Evolutionary conservation across 2,329 filamentous ascomycete species (phyloP).

Genomic region (Davidsoniella neocaledoniae): DNA sequence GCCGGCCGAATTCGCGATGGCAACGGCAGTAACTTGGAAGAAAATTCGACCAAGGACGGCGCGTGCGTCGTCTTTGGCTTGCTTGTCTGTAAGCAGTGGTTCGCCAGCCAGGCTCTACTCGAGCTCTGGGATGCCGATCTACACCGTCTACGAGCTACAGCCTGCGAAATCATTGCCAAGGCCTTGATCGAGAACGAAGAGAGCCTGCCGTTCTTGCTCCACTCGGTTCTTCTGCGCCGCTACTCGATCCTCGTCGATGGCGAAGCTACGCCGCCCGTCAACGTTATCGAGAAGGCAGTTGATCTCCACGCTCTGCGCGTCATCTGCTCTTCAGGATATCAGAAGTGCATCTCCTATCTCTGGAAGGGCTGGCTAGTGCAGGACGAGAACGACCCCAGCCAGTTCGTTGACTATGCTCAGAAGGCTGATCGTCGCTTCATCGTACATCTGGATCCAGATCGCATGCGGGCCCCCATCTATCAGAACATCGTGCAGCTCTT

Average conservation of each 20-base stretch:
- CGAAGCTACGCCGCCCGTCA: slow-evolving; percentile 56
- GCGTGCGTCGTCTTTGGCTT: slow-evolving; percentile 75
- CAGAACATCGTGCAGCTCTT: slow-evolving; percentile 82
- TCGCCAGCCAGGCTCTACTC: slow-evolving; percentile 56
- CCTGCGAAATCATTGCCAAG: slow-evolving; percentile 89
- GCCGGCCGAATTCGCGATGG: slow-evolving; percentile 45
- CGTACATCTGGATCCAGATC: slow-evolving; percentile 78
- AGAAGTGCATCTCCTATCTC: slow-evolving; percentile 83
- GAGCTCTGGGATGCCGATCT: slow-evolving; percentile 91
- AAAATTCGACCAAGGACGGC: slow-evolving; percentile 33
- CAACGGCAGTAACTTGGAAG: too few species aligned
- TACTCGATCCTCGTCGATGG: slow-evolving; percentile 68
- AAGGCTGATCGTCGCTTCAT: slow-evolving; percentile 65
- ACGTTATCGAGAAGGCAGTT: slow-evolving; percentile 84
- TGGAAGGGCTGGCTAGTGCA: slow-evolving; percentile 97
- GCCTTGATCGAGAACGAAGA: slow-evolving; percentile 65
- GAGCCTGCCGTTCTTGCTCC: slow-evolving; percentile 59
- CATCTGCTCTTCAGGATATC: slow-evolving; percentile 85
- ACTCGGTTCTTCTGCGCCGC: slow-evolving; percentile 67
- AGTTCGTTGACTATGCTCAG: slow-evolving; percentile 73
- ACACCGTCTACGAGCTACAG: slow-evolving; percentile 59
- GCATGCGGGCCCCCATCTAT: slow-evolving; percentile 82
- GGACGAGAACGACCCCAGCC: slow-evolving; percentile 76
- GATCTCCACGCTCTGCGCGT: slow-evolving; percentile 79
- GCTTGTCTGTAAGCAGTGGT: slow-evolving; percentile 55